Percentiles rank a stretch among this genome's conserved stretches.
These are phyloP conservation scores for California macrophylla DNA, from an alignment of 441 rosid species.

Conservation along the genomic window DNA sequence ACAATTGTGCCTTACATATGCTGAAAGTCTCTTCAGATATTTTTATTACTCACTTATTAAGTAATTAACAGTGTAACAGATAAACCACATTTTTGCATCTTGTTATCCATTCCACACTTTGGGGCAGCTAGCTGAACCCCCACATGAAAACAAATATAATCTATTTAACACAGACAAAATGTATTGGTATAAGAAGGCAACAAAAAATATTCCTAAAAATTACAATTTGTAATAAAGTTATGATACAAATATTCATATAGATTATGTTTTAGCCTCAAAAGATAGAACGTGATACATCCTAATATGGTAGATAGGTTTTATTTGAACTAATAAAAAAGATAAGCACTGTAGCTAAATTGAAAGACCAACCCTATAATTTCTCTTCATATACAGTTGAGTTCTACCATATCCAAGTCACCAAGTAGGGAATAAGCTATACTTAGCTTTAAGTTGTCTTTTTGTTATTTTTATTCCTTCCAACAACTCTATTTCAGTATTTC, in stretches of 20 bases:
- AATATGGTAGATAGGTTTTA: background rate
- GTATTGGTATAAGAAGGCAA: background rate
- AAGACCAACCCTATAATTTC: background rate
- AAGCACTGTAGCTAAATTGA: background rate
- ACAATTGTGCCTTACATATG: background rate
- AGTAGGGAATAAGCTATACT: background rate
- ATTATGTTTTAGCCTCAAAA: background rate
- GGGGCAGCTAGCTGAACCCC: background rate
- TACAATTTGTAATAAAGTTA: background rate
- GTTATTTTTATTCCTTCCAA: background rate
- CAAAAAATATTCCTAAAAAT: background rate
- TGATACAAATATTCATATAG: background rate
- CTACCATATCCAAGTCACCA: background rate
- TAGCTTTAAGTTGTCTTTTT: background rate
- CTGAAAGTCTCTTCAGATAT: background rate
- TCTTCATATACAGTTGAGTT: background rate
- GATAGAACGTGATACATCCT: background rate
- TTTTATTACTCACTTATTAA: background rate
- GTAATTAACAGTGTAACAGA: background rate
- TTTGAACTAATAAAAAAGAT: background rate
- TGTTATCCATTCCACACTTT: background rate
- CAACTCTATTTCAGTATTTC: background rate
- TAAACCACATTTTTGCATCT: background rate
- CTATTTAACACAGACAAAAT: background rate
- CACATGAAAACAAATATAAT: background rate